Conservation (phyloP, 768 basidiomycete genomes). For the Macrolepiota dolichaula region DNA sequence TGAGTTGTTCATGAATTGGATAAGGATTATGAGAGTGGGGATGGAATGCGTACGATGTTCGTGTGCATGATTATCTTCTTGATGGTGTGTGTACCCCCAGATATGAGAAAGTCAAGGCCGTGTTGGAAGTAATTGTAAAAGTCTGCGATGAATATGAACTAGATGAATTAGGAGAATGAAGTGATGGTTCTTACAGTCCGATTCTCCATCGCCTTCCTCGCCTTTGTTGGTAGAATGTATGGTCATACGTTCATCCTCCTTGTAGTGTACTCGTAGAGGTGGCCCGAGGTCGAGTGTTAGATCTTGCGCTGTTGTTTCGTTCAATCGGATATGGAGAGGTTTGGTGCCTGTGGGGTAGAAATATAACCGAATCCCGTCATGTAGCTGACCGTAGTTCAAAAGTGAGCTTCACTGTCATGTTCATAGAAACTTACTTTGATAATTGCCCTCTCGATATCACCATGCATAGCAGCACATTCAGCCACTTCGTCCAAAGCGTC, state of each 20-base stretch:
- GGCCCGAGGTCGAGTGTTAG: slow-evolving; percentile 75
- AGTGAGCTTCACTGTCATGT: neutral
- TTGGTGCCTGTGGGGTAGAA: slow-evolving; percentile 52
- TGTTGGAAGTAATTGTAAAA: slow-evolving; percentile 94
- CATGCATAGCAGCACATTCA: slow-evolving; percentile 65
- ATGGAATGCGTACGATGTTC: slow-evolving; percentile 66
- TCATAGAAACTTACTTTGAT: slow-evolving; percentile 48
- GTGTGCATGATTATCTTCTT: slow-evolving; percentile 86
- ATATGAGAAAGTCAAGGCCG: slow-evolving; percentile 84
- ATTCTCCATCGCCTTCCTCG: slow-evolving; percentile 37
- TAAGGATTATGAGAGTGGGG: neutral
- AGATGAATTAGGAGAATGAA: neutral
- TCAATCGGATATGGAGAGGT: slow-evolving; percentile 60
- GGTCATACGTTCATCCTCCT: slow-evolving; percentile 86
- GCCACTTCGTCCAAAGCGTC: slow-evolving; percentile 75
- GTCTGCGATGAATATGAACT: slow-evolving; percentile 38
- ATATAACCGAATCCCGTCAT: slow-evolving; percentile 67
- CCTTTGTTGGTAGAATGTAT: slow-evolving; percentile 59
- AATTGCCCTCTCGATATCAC: slow-evolving; percentile 65
- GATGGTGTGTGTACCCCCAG: slow-evolving; percentile 65
- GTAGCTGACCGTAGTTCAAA: slow-evolving; percentile 45
- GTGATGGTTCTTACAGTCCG: slow-evolving; percentile 47
- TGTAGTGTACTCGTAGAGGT: slow-evolving; percentile 75
- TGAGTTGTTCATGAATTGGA: slow-evolving; percentile 24
- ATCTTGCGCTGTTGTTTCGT: slow-evolving; percentile 81